phyloP scores from a whole-genome alignment of 257 asterid genomes.

The Solanum virginianum region DNA sequence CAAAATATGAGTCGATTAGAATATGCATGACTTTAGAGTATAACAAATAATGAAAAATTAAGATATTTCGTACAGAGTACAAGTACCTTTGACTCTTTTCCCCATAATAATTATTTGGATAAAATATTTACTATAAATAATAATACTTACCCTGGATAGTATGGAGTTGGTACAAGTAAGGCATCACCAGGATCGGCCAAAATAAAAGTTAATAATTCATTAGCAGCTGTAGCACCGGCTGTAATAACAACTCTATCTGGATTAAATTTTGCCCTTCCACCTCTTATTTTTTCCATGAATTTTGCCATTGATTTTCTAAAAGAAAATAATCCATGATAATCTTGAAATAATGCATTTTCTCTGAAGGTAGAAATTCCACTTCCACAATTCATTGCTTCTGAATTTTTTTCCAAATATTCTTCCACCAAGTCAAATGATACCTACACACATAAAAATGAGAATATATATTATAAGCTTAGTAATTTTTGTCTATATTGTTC shows the following conservation, averaged over 20 bases:
- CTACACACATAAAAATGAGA: slow-evolving; percentile 9
- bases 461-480: neutral
- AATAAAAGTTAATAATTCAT: slow-evolving; percentile 74
- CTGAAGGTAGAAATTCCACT: slow-evolving; percentile 36
- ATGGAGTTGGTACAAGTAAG: slow-evolving; percentile 81
- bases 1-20: neutral
- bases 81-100: neutral
- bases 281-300: slow-evolving; percentile 82
- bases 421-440: slow-evolving; percentile 86
- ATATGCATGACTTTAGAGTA: neutral
- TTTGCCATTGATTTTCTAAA: slow-evolving; percentile 91
- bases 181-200: slow-evolving; percentile 83
- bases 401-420: slow-evolving; percentile 40
- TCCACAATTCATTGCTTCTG: slow-evolving; percentile 16
- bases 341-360: slow-evolving; percentile 88
- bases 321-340: slow-evolving; percentile 76
- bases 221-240: slow-evolving; percentile 93
- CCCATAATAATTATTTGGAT: neutral
- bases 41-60: neutral
- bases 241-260: slow-evolving; percentile 76
- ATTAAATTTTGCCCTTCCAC: slow-evolving; percentile 61
- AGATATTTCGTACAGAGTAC: neutral
- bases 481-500: neutral
- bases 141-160: slow-evolving; percentile 75
- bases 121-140: neutral